phyloP scores from a whole-genome alignment of 1,139 yeast species.

The Yamadazyma taylorii region DNA sequence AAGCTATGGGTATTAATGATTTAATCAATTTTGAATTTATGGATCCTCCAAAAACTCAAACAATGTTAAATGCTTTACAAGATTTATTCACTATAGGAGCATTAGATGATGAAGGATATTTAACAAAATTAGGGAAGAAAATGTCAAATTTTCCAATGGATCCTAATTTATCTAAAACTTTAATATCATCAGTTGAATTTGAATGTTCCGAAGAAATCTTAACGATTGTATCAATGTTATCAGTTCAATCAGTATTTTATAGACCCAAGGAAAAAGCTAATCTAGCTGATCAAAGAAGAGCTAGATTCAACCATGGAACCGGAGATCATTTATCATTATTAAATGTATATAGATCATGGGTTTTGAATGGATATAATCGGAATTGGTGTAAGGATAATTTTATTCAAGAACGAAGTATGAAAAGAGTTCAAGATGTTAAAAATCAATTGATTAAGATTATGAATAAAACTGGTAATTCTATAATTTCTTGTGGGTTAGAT shows the following conservation, averaged over 20 bases:
- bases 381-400: slow-evolving; percentile 84
- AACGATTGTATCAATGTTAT: slow-evolving; percentile 86
- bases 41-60: slow-evolving; percentile 87
- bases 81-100: slow-evolving; percentile 84
- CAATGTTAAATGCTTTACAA: slow-evolving; percentile 77
- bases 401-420: slow-evolving; percentile 77
- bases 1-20: slow-evolving; percentile 93
- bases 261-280: slow-evolving; percentile 80
- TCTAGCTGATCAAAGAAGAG: slow-evolving; percentile 73
- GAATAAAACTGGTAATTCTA: slow-evolving; percentile 50
- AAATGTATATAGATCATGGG: slow-evolving; percentile 83
- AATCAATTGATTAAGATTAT: slow-evolving; percentile 67
- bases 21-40: slow-evolving; percentile 79
- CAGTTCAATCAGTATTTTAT: slow-evolving; percentile 81
- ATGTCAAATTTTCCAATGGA: slow-evolving; percentile 98
- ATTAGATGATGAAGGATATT: slow-evolving; percentile 70
- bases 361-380: slow-evolving; percentile 54
- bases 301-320: slow-evolving; percentile 69
- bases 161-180: slow-evolving; percentile 82
- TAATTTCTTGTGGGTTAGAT: slow-evolving; percentile 62
- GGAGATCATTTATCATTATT: slow-evolving; percentile 89
- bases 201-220: slow-evolving; percentile 82
- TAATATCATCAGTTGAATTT: slow-evolving; percentile 71
- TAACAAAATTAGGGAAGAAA: slow-evolving; percentile 72
- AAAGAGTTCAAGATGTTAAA: slow-evolving; percentile 76